These are phyloP conservation scores for Hyphodiscus hymeniophilus DNA, from an alignment of 495 filamentous ascomycete genomes.

Conservation along the genomic window DNA sequence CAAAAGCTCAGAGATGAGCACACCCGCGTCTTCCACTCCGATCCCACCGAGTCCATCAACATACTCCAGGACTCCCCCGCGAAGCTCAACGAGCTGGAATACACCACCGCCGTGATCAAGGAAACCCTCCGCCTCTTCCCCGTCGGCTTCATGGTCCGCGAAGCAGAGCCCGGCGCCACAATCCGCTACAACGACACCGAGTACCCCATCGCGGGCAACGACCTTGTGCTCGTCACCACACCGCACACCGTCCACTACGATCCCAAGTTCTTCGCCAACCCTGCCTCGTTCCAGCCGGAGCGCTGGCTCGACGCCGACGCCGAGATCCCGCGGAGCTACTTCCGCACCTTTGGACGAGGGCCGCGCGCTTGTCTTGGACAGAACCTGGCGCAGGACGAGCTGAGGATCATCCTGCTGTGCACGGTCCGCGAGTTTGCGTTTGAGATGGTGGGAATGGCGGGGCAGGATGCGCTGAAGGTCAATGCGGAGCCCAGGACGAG, in stretches of 20 bases:
- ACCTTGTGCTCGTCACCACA: background rate
- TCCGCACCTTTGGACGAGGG: slow-evolving; percentile 41
- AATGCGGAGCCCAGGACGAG: background rate
- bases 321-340: slow-evolving; percentile 24
- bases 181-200: background rate
- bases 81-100: slow-evolving; percentile 34
- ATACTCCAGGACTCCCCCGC: slow-evolving; percentile 26
- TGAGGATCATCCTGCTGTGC: slow-evolving; percentile 35
- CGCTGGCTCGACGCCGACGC: slow-evolving; percentile 25
- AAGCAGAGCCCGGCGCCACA: slow-evolving; percentile 1
- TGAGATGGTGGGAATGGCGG: background rate
- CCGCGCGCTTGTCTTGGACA: slow-evolving; percentile 45
- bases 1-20: background rate
- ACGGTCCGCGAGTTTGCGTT: slow-evolving; percentile 6
- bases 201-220: background rate
- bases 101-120: slow-evolving; percentile 40
- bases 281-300: slow-evolving; percentile 26
- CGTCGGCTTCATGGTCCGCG: slow-evolving; percentile 27
- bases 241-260: slow-evolving; percentile 19
- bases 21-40: background rate
- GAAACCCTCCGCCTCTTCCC: slow-evolving; percentile 40
- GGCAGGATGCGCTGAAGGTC: background rate
- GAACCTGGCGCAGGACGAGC: slow-evolving; percentile 39
- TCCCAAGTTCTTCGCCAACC: slow-evolving; percentile 17
- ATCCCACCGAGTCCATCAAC: background rate